Percentiles rank a stretch among this genome's conserved stretches.
phyloP scores from a whole-genome alignment of 1,284 basidiomycete species.

The Volvariella volvacea region DNA sequence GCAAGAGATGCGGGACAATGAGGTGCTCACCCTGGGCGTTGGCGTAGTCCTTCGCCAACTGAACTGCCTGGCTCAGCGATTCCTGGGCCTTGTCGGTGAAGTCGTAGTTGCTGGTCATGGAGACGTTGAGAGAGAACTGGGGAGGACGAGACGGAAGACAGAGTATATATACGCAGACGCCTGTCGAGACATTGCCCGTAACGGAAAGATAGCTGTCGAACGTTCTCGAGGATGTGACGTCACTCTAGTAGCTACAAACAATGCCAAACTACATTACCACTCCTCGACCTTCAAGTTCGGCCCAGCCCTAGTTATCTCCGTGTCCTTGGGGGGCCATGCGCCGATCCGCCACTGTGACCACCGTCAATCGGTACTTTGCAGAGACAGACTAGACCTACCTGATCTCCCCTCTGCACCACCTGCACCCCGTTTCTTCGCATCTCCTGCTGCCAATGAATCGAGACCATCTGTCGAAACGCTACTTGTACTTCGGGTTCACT shows the following conservation, averaged over 20 bases:
- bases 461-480: constrained; percentile 22
- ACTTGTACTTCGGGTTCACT: constrained; percentile 20
- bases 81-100: constrained; percentile 78
- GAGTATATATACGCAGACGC: not conserved
- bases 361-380: no score
- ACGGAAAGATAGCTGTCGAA: constrained; percentile 4
- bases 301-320: no score
- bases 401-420: not conserved
- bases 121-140: not conserved
- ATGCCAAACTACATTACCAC: no score
- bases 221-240: constrained; percentile 7
- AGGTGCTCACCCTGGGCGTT: constrained; percentile 60
- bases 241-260: not conserved
- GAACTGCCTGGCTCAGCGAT: constrained; percentile 60
- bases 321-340: no score
- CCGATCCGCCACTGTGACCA: no score
- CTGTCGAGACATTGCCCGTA: constrained; percentile 1
- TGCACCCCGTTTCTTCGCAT: constrained; percentile 11
- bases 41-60: constrained; percentile 78
- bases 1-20: not conserved
- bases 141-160: not conserved
- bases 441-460: constrained; percentile 27
- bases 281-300: no score
- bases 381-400: not conserved
- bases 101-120: constrained; percentile 58